Percentiles rank a stretch among this genome's conserved stretches.
These are phyloP conservation scores for Torulaspora quercuum DNA, from an alignment of 805 yeast species.

Conservation along the genomic window DNA sequence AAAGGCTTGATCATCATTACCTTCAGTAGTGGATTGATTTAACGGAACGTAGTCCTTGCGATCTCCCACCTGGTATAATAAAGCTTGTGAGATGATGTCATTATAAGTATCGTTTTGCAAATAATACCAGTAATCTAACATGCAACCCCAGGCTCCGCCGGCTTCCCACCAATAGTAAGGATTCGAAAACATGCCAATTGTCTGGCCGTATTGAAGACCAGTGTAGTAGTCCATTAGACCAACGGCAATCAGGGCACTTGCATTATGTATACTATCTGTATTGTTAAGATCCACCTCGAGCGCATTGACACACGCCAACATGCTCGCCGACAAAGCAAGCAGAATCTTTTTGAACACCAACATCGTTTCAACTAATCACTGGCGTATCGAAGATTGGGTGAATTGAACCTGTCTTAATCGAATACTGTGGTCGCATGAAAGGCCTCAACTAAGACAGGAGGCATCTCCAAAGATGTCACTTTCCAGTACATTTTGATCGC, in stretches of 20 bases:
- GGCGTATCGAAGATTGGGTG: too few relatives aligned
- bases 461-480: too few relatives aligned
- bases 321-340: slow-evolving; percentile 5
- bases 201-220: slow-evolving; percentile 65
- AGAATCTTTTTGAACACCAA: slow-evolving; percentile 1
- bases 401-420: too few relatives aligned
- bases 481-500: too few relatives aligned
- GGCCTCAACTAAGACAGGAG: too few relatives aligned
- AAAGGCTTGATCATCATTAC: slow-evolving; percentile 96
- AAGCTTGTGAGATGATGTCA: slow-evolving; percentile 53
- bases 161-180: slow-evolving; percentile 99
- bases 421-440: too few relatives aligned
- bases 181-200: slow-evolving; percentile 78
- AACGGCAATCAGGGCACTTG: slow-evolving; percentile 55
- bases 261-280: slow-evolving; percentile 39
- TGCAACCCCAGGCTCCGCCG: slow-evolving; percentile 89
- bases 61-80: slow-evolving; percentile 70
- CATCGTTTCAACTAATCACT: slow-evolving; percentile 2
- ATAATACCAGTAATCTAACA: slow-evolving; percentile 73
- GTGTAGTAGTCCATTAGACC: slow-evolving; percentile 83
- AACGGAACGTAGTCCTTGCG: slow-evolving; percentile 78
- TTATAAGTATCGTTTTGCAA: slow-evolving; percentile 69
- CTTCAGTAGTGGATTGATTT: slow-evolving; percentile 88
- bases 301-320: slow-evolving; percentile 15
- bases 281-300: slow-evolving; percentile 32